A percentile compares a stretch with the other conserved stretches of the same genome.
These are phyloP conservation scores for Sextonia rubra DNA, from an alignment of 164 flowering plant species.

Conservation along the genomic window DNA sequence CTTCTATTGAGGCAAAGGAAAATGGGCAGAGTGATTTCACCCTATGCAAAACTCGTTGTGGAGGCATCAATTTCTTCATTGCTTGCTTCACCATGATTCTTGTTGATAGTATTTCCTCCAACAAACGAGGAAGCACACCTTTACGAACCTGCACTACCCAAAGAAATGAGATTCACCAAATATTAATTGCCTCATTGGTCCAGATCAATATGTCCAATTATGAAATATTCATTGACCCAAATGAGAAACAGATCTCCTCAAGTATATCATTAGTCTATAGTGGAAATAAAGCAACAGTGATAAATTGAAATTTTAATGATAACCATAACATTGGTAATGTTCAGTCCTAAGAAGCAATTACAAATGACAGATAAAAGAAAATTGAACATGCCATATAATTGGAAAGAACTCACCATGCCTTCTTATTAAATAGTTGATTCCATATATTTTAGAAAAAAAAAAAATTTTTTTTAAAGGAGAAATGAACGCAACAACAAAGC, in stretches of 20 bases:
- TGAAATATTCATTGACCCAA: not conserved
- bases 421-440: too few relatives aligned
- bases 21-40: conserved; percentile 24
- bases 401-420: too few relatives aligned
- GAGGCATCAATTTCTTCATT: conserved; percentile 74
- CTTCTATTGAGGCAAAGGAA: too few relatives aligned
- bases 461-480: not conserved
- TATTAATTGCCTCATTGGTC: too few relatives aligned
- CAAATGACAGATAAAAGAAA: not conserved
- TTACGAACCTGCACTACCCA: conserved; percentile 52
- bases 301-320: too few relatives aligned
- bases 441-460: too few relatives aligned
- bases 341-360: not conserved
- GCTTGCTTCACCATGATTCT: conserved; percentile 93
- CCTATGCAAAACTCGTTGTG: conserved; percentile 67
- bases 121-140: conserved; percentile 85
- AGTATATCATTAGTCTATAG: not conserved
- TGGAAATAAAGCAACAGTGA: not conserved
- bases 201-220: not conserved
- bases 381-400: too few relatives aligned
- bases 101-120: conserved; percentile 92
- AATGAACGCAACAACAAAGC: not conserved
- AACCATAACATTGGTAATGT: not conserved
- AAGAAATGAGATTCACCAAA: not conserved
- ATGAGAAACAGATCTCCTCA: not conserved